Conservation (phyloP, 768 basidiomycete species). For the Gautieria morchelliformis region DNA sequence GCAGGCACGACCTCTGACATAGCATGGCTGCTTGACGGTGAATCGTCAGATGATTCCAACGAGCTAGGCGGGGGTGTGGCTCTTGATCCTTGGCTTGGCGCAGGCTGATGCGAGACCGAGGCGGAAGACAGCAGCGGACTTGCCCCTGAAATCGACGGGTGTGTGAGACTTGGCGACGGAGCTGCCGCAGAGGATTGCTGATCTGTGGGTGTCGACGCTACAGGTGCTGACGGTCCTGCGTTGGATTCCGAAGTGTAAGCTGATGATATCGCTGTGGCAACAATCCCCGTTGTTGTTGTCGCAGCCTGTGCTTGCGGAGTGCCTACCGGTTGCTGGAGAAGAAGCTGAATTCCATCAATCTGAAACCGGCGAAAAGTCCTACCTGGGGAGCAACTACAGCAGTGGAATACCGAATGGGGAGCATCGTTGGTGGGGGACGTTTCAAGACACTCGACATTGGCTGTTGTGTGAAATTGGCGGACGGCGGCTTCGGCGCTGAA, state of each 20-base stretch:
- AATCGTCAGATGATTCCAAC: slow-evolving; percentile 54
- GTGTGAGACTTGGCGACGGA: slow-evolving; percentile 79
- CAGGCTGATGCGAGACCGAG: slow-evolving; percentile 48
- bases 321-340: slow-evolving; percentile 28
- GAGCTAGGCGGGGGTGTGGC: slow-evolving; percentile 12
- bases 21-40: slow-evolving; percentile 47
- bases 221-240: slow-evolving; percentile 25
- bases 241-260: slow-evolving; percentile 32
- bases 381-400: slow-evolving; percentile 41
- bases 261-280: slow-evolving; percentile 27
- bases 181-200: slow-evolving; percentile 30
- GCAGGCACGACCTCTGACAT: slow-evolving; percentile 54
- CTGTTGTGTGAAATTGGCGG: slow-evolving; percentile 73
- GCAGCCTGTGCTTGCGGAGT: slow-evolving; percentile 16
- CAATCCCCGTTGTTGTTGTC: slow-evolving; percentile 22
- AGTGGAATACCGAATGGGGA: slow-evolving; percentile 85
- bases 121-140: slow-evolving; percentile 77
- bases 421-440: slow-evolving; percentile 40
- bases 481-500: slow-evolving; percentile 56
- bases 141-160: slow-evolving; percentile 53
- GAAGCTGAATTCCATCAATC: slow-evolving; percentile 7
- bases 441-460: slow-evolving; percentile 72
- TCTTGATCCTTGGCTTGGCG: slow-evolving; percentile 16
- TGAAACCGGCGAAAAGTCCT: slow-evolving; percentile 1
- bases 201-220: slow-evolving; percentile 29